These are phyloP conservation scores for Auricularia cornea DNA, from an alignment of 768 basidiomycete species.

Conservation along the genomic window DNA sequence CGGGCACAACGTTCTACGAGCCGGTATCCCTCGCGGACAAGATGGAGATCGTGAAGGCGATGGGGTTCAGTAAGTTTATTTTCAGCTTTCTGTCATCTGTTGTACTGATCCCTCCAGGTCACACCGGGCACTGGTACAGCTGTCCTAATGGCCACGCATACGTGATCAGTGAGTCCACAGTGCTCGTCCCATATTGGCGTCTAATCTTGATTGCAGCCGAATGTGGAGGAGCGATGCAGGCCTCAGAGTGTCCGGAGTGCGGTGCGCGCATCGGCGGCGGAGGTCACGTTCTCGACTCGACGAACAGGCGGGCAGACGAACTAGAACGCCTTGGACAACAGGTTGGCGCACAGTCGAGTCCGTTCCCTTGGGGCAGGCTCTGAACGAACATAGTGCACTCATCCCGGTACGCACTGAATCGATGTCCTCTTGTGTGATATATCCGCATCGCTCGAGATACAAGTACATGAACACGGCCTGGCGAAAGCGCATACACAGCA, in stretches of 20 bases:
- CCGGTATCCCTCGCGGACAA: slow-evolving; percentile 47
- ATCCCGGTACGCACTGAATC: no score
- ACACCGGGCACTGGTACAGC: slow-evolving; percentile 38
- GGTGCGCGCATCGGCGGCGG: background rate
- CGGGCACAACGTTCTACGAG: slow-evolving; percentile 41
- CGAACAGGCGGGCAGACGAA: background rate
- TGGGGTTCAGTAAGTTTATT: slow-evolving; percentile 38
- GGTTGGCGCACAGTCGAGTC: background rate
- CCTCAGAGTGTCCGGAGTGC: background rate
- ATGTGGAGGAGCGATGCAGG: background rate
- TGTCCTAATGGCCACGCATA: background rate
- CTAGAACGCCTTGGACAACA: background rate
- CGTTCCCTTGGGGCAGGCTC: background rate
- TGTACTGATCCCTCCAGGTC: slow-evolving; percentile 15
- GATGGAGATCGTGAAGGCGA: slow-evolving; percentile 36
- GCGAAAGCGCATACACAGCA: background rate
- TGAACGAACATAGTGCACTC: background rate
- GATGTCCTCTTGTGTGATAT: background rate
- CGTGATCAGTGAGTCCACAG: background rate
- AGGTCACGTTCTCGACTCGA: background rate
- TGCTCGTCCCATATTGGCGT: background rate
- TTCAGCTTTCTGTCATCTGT: background rate
- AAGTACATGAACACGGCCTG: background rate
- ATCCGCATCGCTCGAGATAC: background rate
- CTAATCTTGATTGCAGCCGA: background rate